Percentiles rank a stretch among this genome's conserved stretches.
Conservation (phyloP, 208 protist species). For the Leptomonas seymouri region DNA sequence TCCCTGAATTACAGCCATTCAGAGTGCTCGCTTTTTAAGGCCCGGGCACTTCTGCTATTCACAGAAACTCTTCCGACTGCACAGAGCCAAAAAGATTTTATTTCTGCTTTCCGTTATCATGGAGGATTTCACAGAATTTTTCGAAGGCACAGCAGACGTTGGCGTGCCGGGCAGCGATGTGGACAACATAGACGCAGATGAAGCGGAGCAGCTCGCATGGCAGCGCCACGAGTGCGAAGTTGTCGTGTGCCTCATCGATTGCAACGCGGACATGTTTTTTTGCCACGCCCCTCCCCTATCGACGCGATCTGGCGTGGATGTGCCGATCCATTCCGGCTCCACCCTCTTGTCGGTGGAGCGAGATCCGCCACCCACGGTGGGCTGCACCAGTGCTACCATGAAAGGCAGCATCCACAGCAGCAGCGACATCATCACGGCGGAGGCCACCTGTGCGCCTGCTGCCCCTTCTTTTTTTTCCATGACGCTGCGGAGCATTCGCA, state of each 20-base stretch:
- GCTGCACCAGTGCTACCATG: neutral
- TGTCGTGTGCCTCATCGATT: slow-evolving; percentile 83
- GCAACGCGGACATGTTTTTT: slow-evolving; percentile 75
- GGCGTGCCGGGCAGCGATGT: slow-evolving; percentile 17
- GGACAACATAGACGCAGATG: slow-evolving; percentile 25
- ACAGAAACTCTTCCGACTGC: too few species aligned
- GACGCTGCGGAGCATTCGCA: slow-evolving; percentile 52
- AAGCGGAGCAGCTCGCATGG: slow-evolving; percentile 14
- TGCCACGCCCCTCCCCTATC: neutral
- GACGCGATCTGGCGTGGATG: neutral
- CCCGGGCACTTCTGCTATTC: neutral
- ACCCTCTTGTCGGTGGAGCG: neutral
- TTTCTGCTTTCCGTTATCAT: neutral
- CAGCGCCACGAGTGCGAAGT: slow-evolving; percentile 48
- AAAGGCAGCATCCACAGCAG: neutral
- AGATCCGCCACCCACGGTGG: neutral
- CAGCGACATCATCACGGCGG: neutral
- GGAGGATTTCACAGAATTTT: slow-evolving; percentile 36
- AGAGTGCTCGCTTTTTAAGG: too few species aligned
- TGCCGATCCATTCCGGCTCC: neutral
- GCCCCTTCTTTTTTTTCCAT: slow-evolving; percentile 30
- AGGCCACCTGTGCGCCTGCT: too few species aligned
- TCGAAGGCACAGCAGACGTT: slow-evolving; percentile 41
- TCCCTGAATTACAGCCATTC: too few species aligned
- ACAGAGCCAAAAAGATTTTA: too few species aligned